Evolutionary conservation across 2,329 filamentous ascomycete genomes (phyloP).

Genomic region (Neofusicoccum sp.): DNA sequence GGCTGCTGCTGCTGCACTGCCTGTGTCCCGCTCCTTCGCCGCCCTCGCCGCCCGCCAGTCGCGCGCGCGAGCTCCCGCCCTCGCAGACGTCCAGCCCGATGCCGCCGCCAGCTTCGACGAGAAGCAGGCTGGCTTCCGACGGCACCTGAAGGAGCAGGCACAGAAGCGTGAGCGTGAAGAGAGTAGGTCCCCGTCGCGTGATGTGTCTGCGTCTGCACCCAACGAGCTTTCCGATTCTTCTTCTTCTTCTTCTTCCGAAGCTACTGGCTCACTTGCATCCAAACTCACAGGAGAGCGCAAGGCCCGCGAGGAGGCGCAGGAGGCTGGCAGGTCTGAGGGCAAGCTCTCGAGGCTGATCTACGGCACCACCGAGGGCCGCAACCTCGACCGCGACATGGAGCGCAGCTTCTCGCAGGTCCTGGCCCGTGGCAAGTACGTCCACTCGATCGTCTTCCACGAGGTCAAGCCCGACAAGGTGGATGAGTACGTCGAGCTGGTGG

Average conservation of each 20-base stretch:
- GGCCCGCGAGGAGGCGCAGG: conserved; percentile 60
- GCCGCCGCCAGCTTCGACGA: conserved; percentile 75
- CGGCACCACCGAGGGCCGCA: conserved; percentile 91
- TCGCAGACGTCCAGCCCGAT: conserved; percentile 80
- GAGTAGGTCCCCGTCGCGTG: conserved; percentile 62
- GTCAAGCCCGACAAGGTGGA: conserved; percentile 95
- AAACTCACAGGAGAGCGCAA: conserved; percentile 56
- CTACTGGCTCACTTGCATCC: conserved; percentile 63
- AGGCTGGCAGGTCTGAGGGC: conserved; percentile 64
- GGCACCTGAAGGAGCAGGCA: conserved; percentile 74
- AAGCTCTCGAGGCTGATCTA: conserved; percentile 89
- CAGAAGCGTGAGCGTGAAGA: conserved; percentile 79
- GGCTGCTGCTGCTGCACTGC: background rate
- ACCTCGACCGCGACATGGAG: conserved; percentile 94
- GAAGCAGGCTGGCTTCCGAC: conserved; percentile 85
- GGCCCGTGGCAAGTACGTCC: conserved; percentile 95
- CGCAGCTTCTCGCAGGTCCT: conserved; percentile 94
- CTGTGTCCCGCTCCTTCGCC: conserved; percentile 18
- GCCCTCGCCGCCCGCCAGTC: conserved; percentile 18
- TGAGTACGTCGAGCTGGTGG: conserved; percentile 88
- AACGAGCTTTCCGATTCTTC: conserved; percentile 34
- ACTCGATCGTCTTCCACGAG: conserved; percentile 95
- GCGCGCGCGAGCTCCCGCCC: conserved; percentile 58
- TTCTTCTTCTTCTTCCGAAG: conserved; percentile 38
- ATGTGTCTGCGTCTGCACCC: conserved; percentile 47